Evolutionary conservation across 2,329 filamentous ascomycete genomes (phyloP).

Genomic region (Juglanconis oblonga): DNA sequence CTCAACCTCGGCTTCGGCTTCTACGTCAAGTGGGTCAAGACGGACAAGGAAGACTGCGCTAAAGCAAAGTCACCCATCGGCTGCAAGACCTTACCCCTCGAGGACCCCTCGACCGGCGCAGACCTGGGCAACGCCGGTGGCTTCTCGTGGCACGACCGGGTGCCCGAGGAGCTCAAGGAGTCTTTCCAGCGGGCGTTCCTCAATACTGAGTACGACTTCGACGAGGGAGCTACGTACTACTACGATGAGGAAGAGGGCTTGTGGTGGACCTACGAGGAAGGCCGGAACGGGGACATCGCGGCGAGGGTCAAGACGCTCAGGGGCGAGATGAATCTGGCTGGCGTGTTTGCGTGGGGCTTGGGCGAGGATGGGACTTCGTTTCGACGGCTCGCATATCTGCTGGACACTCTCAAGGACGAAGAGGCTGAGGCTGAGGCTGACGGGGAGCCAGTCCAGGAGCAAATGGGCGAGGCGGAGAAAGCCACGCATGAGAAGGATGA

Average conservation of each 20-base stretch:
- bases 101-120: constrained; percentile 55
- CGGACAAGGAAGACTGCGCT: constrained; percentile 39
- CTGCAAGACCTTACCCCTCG: constrained; percentile 57
- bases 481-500: constrained; percentile 21
- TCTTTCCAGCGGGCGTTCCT: constrained; percentile 57
- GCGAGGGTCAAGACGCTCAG: constrained; percentile 63
- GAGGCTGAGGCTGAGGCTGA: neutral
- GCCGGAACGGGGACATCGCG: constrained; percentile 46
- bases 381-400: constrained; percentile 31
- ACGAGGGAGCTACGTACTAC: constrained; percentile 64
- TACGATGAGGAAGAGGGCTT: constrained; percentile 57
- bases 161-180: constrained; percentile 48
- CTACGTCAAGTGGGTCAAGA: constrained; percentile 67
- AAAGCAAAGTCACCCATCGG: constrained; percentile 50
- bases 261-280: constrained; percentile 75
- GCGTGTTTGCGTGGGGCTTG: constrained; percentile 73
- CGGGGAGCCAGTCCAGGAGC: neutral
- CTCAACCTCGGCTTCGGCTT: constrained; percentile 67
- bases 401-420: constrained; percentile 16
- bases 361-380: constrained; percentile 60
- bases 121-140: constrained; percentile 52
- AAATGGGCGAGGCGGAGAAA: neutral
- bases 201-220: constrained; percentile 53
- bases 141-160: constrained; percentile 58
- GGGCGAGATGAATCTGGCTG: constrained; percentile 54